Evolutionary conservation across 495 filamentous ascomycete genomes (phyloP).

Genomic region (Xylaria longipes): DNA sequence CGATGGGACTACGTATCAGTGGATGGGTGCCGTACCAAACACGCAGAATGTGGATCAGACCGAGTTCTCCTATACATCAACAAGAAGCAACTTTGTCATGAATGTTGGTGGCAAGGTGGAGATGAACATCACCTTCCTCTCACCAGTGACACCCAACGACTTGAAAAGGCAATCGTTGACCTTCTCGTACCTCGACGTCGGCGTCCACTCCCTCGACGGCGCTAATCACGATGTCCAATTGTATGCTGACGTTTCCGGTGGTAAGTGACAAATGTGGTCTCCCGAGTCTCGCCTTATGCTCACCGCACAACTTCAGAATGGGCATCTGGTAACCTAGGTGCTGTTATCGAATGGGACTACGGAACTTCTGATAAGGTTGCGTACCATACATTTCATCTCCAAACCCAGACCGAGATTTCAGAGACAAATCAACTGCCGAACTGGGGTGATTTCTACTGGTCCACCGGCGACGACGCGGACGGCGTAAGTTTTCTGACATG

Average conservation of each 20-base stretch:
- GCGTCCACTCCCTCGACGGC: constrained; percentile 61
- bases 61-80: constrained; percentile 80
- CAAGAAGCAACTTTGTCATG: constrained; percentile 85
- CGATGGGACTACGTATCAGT: constrained; percentile 61
- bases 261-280: constrained; percentile 63
- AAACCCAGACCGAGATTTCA: constrained; percentile 68
- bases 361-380: constrained; percentile 44
- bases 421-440: constrained; percentile 77
- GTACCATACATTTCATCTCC: constrained; percentile 63
- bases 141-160: constrained; percentile 86
- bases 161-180: constrained; percentile 85
- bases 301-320: constrained; percentile 44
- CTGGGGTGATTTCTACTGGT: constrained; percentile 84
- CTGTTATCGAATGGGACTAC: constrained; percentile 50
- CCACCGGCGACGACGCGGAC: constrained; percentile 50
- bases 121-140: constrained; percentile 82
- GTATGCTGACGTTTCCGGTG: constrained; percentile 86
- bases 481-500: constrained; percentile 43
- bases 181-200: constrained; percentile 81
- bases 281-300: constrained; percentile 47
- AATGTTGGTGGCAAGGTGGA: constrained; percentile 67
- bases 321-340: constrained; percentile 49
- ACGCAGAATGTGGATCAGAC: constrained; percentile 49
- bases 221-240: constrained; percentile 72
- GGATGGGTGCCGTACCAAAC: constrained; percentile 68